Base-by-base conservation (phyloP, 2,329 filamentous ascomycete genomes). In the Epichloe coenophiala region DNA sequence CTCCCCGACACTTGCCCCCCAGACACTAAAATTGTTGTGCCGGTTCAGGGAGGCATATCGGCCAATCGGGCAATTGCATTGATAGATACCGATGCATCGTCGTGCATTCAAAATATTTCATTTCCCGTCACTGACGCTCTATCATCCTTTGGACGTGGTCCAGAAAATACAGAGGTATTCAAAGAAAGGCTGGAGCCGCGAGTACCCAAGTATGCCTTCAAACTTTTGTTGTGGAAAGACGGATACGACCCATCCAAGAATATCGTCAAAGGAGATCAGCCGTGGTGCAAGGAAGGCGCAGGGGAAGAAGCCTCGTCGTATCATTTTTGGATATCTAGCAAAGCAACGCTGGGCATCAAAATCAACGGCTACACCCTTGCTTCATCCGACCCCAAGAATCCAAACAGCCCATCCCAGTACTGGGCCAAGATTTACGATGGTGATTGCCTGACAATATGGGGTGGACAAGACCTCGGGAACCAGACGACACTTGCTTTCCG, bases 121-220 rank as follows among this genome's bases (percentile, higher is more conserved):
- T 72, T 94, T 35, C 75, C 76, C 36, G 70, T 96, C 13, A 79
- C 80, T 11, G 75, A 80, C 40, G 79, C 81, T 3, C 68, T 87
- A 56, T 80, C 83, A 0, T 84, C 83, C 0, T 97, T 88, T 81
- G 91, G 91, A 33, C 81, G 91, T 27, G 78, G 78, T 0, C 70
- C 68, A 1, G 71, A 75, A 19, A 90, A 88, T 58, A 91, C 84
- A 0, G 67, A 82, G 33, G 71, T 82, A 2, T 87, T 89, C 59
- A 66, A 76, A 1, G 71, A 82, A 45, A 69, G 65, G 33, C 68
- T 70, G 23, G 88, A 96, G 56, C 75, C 73, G 2, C 83, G 82
- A 15, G 80, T 97, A 37, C 88, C 90, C 1, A 91, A 91, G 61
- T 83, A 83, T 55, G 88, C 87, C 1, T 80, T 95, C 58, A 84